phyloP scores from a whole-genome alignment of 2,329 filamentous ascomycete species.

The Alternaria ethzedia region DNA sequence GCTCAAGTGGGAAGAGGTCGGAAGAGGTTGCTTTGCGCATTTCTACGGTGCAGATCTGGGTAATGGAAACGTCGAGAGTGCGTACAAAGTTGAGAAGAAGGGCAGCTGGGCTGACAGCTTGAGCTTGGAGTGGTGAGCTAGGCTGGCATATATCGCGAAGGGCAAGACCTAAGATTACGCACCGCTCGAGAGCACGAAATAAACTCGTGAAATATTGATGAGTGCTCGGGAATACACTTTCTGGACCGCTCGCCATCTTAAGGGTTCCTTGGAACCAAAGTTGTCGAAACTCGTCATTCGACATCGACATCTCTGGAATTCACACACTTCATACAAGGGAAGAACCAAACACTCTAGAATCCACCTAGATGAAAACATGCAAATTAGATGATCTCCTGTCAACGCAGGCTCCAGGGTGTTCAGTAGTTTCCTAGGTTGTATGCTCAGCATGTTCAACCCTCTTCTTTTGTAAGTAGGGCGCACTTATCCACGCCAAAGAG shows the following conservation, averaged over 20 bases:
- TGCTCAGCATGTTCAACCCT: no score
- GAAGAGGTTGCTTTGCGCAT: slow-evolving; percentile 61
- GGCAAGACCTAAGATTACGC: background rate
- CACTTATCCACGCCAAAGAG: no score
- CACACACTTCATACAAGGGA: background rate
- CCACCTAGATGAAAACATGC: background rate
- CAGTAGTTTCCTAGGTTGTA: background rate
- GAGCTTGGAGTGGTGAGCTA: slow-evolving; percentile 42
- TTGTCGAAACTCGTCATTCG: no score
- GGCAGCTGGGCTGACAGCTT: slow-evolving; percentile 56
- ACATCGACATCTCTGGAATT: background rate
- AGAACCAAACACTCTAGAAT: background rate
- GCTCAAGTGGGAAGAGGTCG: slow-evolving; percentile 62
- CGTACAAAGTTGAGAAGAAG: slow-evolving; percentile 56
- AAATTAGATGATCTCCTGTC: background rate
- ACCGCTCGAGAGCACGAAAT: background rate
- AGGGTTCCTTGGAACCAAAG: no score
- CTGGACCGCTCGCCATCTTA: background rate
- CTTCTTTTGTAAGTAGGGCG: no score
- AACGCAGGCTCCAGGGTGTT: background rate
- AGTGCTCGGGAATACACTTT: background rate
- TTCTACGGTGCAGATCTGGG: slow-evolving; percentile 65
- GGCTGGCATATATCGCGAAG: background rate
- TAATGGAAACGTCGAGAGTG: slow-evolving; percentile 57
- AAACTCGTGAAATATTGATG: background rate